phyloP scores from a whole-genome alignment of 495 filamentous ascomycete species.

The Saxophila tyrrhenica region DNA sequence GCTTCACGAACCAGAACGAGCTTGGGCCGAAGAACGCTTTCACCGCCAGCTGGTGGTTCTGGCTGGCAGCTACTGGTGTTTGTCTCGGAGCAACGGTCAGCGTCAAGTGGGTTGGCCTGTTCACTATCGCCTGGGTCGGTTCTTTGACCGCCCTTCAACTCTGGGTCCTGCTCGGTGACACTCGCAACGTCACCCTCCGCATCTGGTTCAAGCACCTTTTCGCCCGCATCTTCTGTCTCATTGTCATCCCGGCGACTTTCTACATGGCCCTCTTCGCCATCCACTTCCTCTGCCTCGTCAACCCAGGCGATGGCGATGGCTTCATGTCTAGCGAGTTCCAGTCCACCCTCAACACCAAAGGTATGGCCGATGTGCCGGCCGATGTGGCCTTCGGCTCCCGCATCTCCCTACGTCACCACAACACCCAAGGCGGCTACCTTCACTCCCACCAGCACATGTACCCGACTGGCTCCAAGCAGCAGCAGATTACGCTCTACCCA shows the following conservation, averaged over 20 bases:
- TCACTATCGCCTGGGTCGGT: slow-evolving; percentile 98
- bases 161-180: slow-evolving; percentile 87
- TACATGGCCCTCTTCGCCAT: slow-evolving; percentile 95
- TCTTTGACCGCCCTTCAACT: slow-evolving; percentile 81
- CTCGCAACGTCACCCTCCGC: slow-evolving; percentile 69
- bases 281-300: slow-evolving; percentile 83
- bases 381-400: slow-evolving; percentile 84
- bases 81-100: slow-evolving; percentile 84
- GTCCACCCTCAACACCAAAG: slow-evolving; percentile 89
- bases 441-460: slow-evolving; percentile 98
- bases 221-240: slow-evolving; percentile 81
- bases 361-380: slow-evolving; percentile 86
- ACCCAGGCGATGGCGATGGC: slow-evolving; percentile 93
- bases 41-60: slow-evolving; percentile 89
- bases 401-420: slow-evolving; percentile 77
- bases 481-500: slow-evolving; percentile 95
- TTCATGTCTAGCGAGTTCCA: slow-evolving; percentile 99
- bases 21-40: slow-evolving; percentile 81
- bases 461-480: slow-evolving; percentile 91
- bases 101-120: slow-evolving; percentile 97
- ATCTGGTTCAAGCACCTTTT: slow-evolving; percentile 92
- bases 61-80: slow-evolving; percentile 78
- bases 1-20: slow-evolving; percentile 94
- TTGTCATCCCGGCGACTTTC: slow-evolving; percentile 77
- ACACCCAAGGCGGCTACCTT: slow-evolving; percentile 94